phyloP scores from a whole-genome alignment of 345 rosid species.

The Erodium maritimum region DNA sequence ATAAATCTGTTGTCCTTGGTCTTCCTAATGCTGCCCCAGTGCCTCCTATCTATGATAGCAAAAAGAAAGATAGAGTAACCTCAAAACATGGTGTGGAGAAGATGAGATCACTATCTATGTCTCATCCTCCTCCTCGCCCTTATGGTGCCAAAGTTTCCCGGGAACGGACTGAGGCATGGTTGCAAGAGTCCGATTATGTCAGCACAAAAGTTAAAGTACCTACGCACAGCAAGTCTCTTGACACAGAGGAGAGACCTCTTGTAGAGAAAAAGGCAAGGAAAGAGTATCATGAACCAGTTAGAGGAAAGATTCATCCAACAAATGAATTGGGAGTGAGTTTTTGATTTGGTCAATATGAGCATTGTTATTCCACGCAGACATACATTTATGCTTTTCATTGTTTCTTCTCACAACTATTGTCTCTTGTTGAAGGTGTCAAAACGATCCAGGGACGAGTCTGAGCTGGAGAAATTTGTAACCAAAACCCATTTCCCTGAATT shows the following conservation, averaged over 20 bases:
- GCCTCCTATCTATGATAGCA: conserved; percentile 19
- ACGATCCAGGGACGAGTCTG: conserved; percentile 23
- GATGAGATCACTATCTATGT: no score
- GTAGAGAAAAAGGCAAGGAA: conserved; percentile 25
- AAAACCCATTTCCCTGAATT: conserved; percentile 28
- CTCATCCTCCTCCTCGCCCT: no score
- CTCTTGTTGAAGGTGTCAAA: conserved; percentile 31
- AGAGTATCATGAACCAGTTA: conserved; percentile 23
- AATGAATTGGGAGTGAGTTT: conserved; percentile 41
- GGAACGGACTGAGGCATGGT: conserved; percentile 21
- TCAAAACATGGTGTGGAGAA: conserved; percentile 22
- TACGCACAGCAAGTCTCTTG: no score
- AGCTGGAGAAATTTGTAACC: conserved; percentile 24
- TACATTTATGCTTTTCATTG: no score
- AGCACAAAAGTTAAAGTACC: conserved; percentile 24
- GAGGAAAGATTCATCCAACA: conserved; percentile 17
- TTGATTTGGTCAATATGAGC: conserved; percentile 2
- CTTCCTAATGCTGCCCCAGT: conserved; percentile 19
- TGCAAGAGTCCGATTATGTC: conserved; percentile 20
- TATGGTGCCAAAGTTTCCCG: no score
- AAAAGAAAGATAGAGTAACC: conserved; percentile 23
- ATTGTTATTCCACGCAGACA: neutral
- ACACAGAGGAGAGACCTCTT: conserved; percentile 33
- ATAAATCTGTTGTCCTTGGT: no score
- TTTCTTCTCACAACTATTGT: neutral